A percentile compares a stretch with the other conserved stretches of the same genome.
These are phyloP conservation scores for Aegilops tauschii DNA, from an alignment of 176 grass and related monocot genomes.

Conservation along the genomic window DNA sequence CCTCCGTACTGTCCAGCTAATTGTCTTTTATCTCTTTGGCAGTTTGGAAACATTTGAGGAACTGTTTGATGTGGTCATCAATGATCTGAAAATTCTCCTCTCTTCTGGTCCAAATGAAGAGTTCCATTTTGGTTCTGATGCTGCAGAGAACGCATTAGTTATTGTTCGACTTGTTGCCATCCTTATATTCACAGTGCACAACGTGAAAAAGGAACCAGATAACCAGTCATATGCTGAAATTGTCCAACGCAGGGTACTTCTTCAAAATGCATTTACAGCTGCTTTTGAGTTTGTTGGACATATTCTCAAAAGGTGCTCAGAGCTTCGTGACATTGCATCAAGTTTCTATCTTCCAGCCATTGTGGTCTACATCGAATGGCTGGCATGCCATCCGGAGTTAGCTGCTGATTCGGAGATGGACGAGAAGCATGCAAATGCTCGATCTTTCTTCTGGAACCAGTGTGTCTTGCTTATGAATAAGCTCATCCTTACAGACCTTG, in stretches of 20 bases:
- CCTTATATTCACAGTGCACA: conserved; percentile 92
- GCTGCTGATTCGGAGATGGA: conserved; percentile 59
- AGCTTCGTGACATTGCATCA: conserved; percentile 65
- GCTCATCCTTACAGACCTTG: conserved; percentile 59
- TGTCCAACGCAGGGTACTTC: conserved; percentile 68
- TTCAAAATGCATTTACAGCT: conserved; percentile 79
- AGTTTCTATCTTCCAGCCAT: conserved; percentile 75
- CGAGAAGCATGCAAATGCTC: conserved; percentile 69
- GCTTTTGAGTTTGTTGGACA: conserved; percentile 75
- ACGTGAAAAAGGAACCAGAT: conserved; percentile 68
- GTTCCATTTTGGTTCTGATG: conserved; percentile 68
- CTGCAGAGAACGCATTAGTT: conserved; percentile 67
- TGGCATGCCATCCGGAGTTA: conserved; percentile 76
- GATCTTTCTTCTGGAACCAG: conserved; percentile 90
- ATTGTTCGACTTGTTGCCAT: conserved; percentile 63
- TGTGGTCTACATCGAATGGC: conserved; percentile 86
- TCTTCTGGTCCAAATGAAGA: conserved; percentile 73
- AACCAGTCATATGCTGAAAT: conserved; percentile 79
- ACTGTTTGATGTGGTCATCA: conserved; percentile 50
- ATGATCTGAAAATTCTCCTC: conserved; percentile 73
- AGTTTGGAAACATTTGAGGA: conserved; percentile 94
- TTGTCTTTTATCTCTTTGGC: conserved; percentile 12
- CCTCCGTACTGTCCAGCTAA: not conserved
- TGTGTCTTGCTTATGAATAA: conserved; percentile 79
- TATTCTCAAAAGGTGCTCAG: conserved; percentile 70